phyloP scores from a whole-genome alignment of 805 yeast genomes.

The Grigorovia yakushimaensis region DNA sequence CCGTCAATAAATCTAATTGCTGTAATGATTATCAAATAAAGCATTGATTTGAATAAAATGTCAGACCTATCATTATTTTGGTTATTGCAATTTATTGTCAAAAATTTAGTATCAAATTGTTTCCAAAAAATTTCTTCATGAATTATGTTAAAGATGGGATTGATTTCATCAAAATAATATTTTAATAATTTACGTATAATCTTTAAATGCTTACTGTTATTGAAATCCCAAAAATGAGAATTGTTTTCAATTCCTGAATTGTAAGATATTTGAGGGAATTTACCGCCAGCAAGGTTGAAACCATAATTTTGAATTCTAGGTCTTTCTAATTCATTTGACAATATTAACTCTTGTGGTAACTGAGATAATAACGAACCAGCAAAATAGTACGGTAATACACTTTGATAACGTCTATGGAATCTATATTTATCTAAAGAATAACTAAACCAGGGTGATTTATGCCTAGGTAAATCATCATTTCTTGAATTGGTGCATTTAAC shows the following conservation, averaged over 20 bases:
- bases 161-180: slow-evolving; percentile 37
- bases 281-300: slow-evolving; percentile 56
- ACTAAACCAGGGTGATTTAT: slow-evolving; percentile 21
- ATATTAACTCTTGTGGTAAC: slow-evolving; percentile 29
- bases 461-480: background rate
- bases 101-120: slow-evolving; percentile 32
- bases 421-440: slow-evolving; percentile 37
- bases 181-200: slow-evolving; percentile 28
- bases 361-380: slow-evolving; percentile 28
- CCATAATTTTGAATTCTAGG: slow-evolving; percentile 55
- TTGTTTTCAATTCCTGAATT: background rate
- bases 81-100: slow-evolving; percentile 18
- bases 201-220: slow-evolving; percentile 13
- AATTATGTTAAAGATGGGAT: slow-evolving; percentile 43
- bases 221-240: slow-evolving; percentile 4
- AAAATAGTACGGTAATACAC: slow-evolving; percentile 32
- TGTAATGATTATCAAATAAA: slow-evolving; percentile 40
- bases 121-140: slow-evolving; percentile 46
- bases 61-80: slow-evolving; percentile 20
- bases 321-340: slow-evolving; percentile 27
- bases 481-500: background rate
- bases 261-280: slow-evolving; percentile 33
- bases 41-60: slow-evolving; percentile 42
- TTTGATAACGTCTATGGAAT: slow-evolving; percentile 38
- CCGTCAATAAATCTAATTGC: slow-evolving; percentile 44